phyloP scores from a whole-genome alignment of 768 basidiomycete genomes.

The Pholiota conissans region DNA sequence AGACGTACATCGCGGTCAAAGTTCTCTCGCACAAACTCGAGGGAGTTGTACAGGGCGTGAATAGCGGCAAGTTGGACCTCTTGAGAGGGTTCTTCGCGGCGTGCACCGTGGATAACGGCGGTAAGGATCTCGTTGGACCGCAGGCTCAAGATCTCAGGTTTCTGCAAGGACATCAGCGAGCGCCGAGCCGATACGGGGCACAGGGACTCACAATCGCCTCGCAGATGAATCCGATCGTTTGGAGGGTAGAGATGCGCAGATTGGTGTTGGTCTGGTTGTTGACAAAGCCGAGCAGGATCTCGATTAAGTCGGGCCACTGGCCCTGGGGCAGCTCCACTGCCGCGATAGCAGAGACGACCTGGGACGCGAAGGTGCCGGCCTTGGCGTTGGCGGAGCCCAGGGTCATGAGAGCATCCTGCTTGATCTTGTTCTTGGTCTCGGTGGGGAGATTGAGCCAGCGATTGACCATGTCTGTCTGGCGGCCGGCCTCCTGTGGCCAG shows the following conservation, averaged over 20 bases:
- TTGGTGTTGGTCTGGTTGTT: slow-evolving; percentile 72
- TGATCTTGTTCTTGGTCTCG: slow-evolving; percentile 76
- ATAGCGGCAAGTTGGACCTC: slow-evolving; percentile 95
- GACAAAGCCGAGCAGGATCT: slow-evolving; percentile 83
- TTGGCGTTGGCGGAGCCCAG: slow-evolving; percentile 71
- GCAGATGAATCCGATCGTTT: slow-evolving; percentile 97
- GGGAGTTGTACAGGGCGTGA: slow-evolving; percentile 89
- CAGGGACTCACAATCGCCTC: slow-evolving; percentile 81
- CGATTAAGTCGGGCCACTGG: slow-evolving; percentile 91
- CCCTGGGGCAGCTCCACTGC: slow-evolving; percentile 86
- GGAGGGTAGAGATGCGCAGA: slow-evolving; percentile 83
- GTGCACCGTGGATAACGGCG: slow-evolving; percentile 96
- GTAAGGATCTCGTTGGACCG: slow-evolving; percentile 98
- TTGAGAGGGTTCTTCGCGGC: slow-evolving; percentile 88
- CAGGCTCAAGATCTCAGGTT: slow-evolving; percentile 86
- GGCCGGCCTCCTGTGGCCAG: slow-evolving; percentile 60
- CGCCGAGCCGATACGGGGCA: neutral
- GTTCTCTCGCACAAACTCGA: slow-evolving; percentile 97
- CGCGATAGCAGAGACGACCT: slow-evolving; percentile 93
- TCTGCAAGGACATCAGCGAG: slow-evolving; percentile 46
- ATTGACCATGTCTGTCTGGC: slow-evolving; percentile 73
- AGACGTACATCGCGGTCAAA: slow-evolving; percentile 90
- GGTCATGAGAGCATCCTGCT: slow-evolving; percentile 81
- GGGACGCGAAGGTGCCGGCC: slow-evolving; percentile 86
- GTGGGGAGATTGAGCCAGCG: slow-evolving; percentile 81